Evolutionary conservation across 345 rosid species (phyloP), one percentile per base, ranked within the genome.

Genomic region (Limnanthes douglasii): DNA sequence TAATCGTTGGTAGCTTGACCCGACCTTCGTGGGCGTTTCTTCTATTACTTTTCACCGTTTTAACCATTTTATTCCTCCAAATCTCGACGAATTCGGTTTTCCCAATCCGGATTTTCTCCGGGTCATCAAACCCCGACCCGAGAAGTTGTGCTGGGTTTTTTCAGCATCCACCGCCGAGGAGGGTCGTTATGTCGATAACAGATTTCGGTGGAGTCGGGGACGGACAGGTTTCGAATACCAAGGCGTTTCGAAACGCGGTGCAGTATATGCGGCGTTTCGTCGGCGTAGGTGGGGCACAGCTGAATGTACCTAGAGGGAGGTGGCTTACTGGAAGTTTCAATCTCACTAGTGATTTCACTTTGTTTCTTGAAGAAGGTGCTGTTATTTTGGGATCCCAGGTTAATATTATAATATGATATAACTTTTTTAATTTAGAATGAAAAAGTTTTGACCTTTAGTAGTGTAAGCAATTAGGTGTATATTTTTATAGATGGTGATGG

Each of bases 281-380:
- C 0, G 53, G 37, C 0, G 23, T 29, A 9, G 96, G 88, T 34
- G 90, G 93, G 53, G 55, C 63, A 39, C 96, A 71, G 86, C 55
- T 92, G 21, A 73, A 59, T 55, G 86, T 92, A 2, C 99, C 96
- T 0, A 32, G 18, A 36, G 96, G 99, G 15, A 57, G 54, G 43
- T 85, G 94, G 96, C 56, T 92, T 14, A 70, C 99, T 1, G 99
- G 99, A 16, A 80, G 83, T 60, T 85, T 92, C 46, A 85, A 92
- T 46, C 73, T 92, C 31, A 92, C 99, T 47, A 81, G 90, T 43
- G 73, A 85, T 55, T 78, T 92, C 73, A 85, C 90, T 21, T 64
- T 92, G 54, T 92, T 80, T 15, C 93, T 92, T 8, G 67, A 85
- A 29, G 65, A 45, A 5, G 94, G 81, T 11, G 96, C 99, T 15